Base-by-base conservation (phyloP, 306 rosid species). In the Alnus rubra region DNA sequence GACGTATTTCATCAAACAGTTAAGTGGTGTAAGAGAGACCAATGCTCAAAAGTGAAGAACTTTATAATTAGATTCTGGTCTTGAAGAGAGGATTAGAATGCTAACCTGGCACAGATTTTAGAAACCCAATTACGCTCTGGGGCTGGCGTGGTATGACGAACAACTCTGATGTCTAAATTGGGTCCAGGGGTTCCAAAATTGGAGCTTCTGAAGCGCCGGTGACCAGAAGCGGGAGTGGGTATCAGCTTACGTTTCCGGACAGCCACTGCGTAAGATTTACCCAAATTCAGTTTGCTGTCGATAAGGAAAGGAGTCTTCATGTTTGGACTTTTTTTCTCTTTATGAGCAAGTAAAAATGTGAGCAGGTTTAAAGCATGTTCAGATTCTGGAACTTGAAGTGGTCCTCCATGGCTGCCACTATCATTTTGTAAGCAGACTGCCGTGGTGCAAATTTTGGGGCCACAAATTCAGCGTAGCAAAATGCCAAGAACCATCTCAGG, bases 1-100 rank as follows among this genome's bases (percentile, higher is more conserved):
- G 62, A 55, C 9, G 30, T 30, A 55, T 55, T 16, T 55, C 10
- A 55, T 55, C 62, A 7, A 55, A 55, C 30, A 7, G 11, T 55
- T n/a, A n/a, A 55, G 28, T 18, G 62, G 19, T 2, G 10, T n/a
- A n/a, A 16, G 62, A 23, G 45, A 58, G 3, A 28, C 12, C 12
- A 23, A 19, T 58, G 37, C 14, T 3, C 14, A 59, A 23, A 15
- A 65, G 55, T 15, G 4, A 23, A 15, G 39, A 69, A 15, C 9
- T 4, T 65, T 2, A 42, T 1, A 13, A 35, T 5, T 14, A 50
- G 70, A 77, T 55, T 58, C 71, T 35, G 69, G 74, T n/a, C 62
- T 55, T 55, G 71, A 65, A 44, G 2, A 51, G 74, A 5, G 42
- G 31, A 31, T 82, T 35, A 16, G 63, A 74, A 8, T 69, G 80